Conservation (phyloP, 768 basidiomycete genomes). For the Filobasidium wieringae region DNA sequence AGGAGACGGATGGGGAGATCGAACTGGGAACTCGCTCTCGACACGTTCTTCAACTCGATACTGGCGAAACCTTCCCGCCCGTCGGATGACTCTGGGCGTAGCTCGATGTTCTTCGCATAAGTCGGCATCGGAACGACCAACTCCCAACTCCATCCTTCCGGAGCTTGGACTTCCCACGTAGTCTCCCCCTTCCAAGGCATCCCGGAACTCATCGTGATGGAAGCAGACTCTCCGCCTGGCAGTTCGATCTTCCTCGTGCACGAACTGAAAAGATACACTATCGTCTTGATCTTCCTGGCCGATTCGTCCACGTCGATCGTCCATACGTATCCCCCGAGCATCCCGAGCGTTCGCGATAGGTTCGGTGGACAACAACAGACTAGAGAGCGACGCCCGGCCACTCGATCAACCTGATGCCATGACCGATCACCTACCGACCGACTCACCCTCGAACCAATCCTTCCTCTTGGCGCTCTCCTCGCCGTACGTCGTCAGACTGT, state of each 20-base stretch:
- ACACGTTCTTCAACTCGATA: not conserved
- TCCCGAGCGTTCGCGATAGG: conserved; percentile 20
- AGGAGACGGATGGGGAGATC: conserved; percentile 20
- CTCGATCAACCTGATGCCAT: not conserved
- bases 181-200: conserved; percentile 22
- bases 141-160: conserved; percentile 19
- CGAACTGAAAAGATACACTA: conserved; percentile 19
- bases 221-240: conserved; percentile 13
- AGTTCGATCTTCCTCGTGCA: conserved; percentile 17
- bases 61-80: not conserved
- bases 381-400: not conserved
- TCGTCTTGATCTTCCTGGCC: conserved; percentile 10
- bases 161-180: conserved; percentile 7
- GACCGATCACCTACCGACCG: not conserved
- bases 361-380: conserved; percentile 29
- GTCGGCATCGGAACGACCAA: conserved; percentile 16
- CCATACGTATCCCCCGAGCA: conserved; percentile 26
- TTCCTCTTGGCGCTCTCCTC: conserved; percentile 18
- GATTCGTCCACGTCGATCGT: conserved; percentile 10
- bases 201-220: conserved; percentile 14
- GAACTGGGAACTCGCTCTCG: conserved; percentile 1
- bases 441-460: conserved; percentile 29
- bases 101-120: conserved; percentile 18
- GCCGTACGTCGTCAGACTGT: conserved; percentile 22
- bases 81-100: not conserved